Evolutionary conservation across 75 land plant genomes (phyloP), one percentile per base, ranked within the genome.

Genomic region (Isoetes taiwanensis): DNA sequence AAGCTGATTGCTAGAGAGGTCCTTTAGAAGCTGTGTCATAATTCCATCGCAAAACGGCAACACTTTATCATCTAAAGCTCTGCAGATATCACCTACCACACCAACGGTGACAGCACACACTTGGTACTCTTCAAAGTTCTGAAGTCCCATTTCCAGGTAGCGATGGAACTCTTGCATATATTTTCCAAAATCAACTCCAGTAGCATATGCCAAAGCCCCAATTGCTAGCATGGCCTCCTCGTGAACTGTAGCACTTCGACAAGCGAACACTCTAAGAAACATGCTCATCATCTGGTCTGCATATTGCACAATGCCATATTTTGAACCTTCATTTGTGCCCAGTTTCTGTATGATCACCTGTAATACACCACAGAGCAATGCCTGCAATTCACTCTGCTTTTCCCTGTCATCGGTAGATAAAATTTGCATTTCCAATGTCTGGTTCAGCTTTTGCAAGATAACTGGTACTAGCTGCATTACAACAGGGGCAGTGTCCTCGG

Each of bases 221-320:
- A 82, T 82, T 12, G 85, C 85, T 54, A 81, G 76, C 85, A 81
- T 81, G 2, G 82, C 82, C 58, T 83, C 84, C 54, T 83, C 83
- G 58, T 82, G 85, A 6, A 82, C 85, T 1, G 83, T 79, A 8
- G 85, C 78, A 40, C 85, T 82, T 17, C 74, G 74, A 32, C 85
- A 82, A 34, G 59, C 76, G 72, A 82, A 82, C 6, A 82, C 79
- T 37, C 38, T 32, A 10, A 82, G 79, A 52, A 82, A 82, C 53
- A 79, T 16, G 6, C 52, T 23, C 82, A 82, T 83, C 41, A 83
- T 73, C 28, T 70, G 77, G 41, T 83, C 86, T 8, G 84, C 81
- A 48, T 39, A 43, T 68, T 84, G 85, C 32, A 72, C 33, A 40
- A 83, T 64, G 1, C 32, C 59, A 29, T 64, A 37, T 52, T 81